A percentile compares a stretch with the other conserved stretches of the same genome.
Conservation (phyloP, 2,329 filamentous ascomycete species). For the Simplicillium aogashimaense region DNA sequence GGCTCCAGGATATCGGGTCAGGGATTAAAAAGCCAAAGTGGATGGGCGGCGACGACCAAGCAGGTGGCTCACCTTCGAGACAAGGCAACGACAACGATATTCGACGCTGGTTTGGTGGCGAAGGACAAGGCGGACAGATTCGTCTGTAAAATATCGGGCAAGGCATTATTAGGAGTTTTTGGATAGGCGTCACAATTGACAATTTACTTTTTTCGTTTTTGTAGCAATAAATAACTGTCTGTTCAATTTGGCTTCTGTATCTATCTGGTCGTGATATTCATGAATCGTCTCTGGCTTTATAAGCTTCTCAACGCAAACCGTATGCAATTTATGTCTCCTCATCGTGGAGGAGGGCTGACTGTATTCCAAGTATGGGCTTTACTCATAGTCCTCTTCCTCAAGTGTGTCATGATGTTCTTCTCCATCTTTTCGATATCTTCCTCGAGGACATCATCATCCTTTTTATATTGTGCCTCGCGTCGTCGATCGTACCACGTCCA, state of each 20-base stretch:
- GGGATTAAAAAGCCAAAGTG: conserved; percentile 70
- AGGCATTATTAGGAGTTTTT: too few species aligned
- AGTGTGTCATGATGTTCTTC: conserved; percentile 43
- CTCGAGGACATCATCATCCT: conserved; percentile 42
- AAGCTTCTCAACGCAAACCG: too few species aligned
- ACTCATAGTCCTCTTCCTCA: conserved; percentile 47
- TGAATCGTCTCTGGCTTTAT: too few species aligned
- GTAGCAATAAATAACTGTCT: too few species aligned
- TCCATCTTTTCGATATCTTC: conserved; percentile 47
- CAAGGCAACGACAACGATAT: conserved; percentile 24
- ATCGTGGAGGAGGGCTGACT: conserved; percentile 9
- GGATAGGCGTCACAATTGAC: too few species aligned
- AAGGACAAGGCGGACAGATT: conserved; percentile 22
- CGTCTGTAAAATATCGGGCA: conserved; percentile 11
- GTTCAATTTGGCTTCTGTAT: too few species aligned
- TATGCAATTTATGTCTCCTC: too few species aligned
- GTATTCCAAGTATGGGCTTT: conserved; percentile 45
- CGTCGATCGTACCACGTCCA: conserved; percentile 45
- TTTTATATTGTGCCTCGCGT: conserved; percentile 36
- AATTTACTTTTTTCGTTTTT: too few species aligned
- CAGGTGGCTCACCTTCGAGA: conserved; percentile 14
- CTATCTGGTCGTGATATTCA: too few species aligned
- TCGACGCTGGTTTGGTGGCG: conserved; percentile 48
- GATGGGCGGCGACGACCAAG: conserved; percentile 56
- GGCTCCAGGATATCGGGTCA: conserved; percentile 63